These are phyloP conservation scores for Trichoderma sp. DNA, from an alignment of 2,329 filamentous ascomycete genomes.

Conservation along the genomic window DNA sequence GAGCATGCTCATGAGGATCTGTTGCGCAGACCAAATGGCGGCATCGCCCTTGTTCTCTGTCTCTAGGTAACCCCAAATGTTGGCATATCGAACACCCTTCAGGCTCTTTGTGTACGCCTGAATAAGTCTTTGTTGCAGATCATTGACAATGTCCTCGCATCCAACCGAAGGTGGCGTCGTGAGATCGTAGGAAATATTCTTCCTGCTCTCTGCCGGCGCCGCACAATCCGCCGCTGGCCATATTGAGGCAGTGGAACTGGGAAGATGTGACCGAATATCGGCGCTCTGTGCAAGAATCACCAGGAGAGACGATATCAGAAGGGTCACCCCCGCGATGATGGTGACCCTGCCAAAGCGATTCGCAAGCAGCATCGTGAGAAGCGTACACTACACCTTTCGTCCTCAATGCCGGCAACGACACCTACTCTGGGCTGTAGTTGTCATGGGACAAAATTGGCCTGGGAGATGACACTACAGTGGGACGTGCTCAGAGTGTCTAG, in stretches of 20 bases:
- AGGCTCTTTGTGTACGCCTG: conserved; percentile 9
- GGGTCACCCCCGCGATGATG: conserved; percentile 14
- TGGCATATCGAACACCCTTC: conserved; percentile 18
- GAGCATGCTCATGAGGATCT: conserved; percentile 22
- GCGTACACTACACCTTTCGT: background rate
- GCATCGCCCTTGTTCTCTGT: conserved; percentile 21
- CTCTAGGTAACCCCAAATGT: conserved; percentile 18
- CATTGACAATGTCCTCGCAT: conserved; percentile 22
- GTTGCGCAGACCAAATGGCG: conserved; percentile 19
- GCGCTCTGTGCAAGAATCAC: conserved; percentile 17
- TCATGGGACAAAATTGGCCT: conserved; percentile 11
- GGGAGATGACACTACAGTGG: background rate
- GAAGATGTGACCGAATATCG: conserved; percentile 20
- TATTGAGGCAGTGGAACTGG: conserved; percentile 13
- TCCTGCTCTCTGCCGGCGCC: background rate
- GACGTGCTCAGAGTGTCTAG: background rate
- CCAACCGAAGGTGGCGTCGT: conserved; percentile 11
- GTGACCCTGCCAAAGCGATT: conserved; percentile 17
- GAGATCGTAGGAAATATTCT: conserved; percentile 16
- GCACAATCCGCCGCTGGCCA: conserved; percentile 13
- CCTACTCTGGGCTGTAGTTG: conserved; percentile 2
- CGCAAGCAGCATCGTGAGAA: conserved; percentile 18
- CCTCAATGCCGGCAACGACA: conserved; percentile 5
- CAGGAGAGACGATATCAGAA: conserved; percentile 20
- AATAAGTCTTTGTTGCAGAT: conserved; percentile 15